Conservation (phyloP, 1,284 basidiomycete genomes). For the Leccinum ponderosum region DNA sequence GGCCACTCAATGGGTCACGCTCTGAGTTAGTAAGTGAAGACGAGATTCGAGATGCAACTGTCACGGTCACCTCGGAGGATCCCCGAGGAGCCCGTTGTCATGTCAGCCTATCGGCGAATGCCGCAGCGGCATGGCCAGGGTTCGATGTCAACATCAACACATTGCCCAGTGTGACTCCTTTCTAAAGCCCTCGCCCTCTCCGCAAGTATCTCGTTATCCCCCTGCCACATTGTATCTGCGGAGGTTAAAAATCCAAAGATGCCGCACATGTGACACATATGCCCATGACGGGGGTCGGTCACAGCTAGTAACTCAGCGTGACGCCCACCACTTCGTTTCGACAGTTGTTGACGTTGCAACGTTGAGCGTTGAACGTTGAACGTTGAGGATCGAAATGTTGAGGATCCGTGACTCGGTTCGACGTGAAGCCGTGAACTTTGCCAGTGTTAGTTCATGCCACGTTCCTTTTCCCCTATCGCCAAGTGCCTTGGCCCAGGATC, state of each 20-base stretch:
- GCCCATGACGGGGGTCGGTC: too few species aligned
- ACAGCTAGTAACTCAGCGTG: too few species aligned
- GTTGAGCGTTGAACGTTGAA: too few species aligned
- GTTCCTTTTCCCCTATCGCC: background rate
- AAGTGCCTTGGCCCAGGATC: background rate
- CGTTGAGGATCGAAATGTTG: too few species aligned
- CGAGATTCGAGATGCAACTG: too few species aligned
- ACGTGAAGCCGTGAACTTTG: background rate
- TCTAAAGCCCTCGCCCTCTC: background rate
- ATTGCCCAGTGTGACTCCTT: background rate
- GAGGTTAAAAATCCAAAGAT: background rate
- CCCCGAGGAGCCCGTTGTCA: too few species aligned
- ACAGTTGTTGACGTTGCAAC: conserved; percentile 1
- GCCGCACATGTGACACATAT: background rate
- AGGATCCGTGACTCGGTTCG: conserved; percentile 1
- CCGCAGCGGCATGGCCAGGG: too few species aligned
- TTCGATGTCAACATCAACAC: too few species aligned
- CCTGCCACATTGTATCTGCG: background rate
- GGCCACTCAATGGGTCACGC: too few species aligned
- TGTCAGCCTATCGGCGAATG: too few species aligned
- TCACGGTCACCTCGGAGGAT: too few species aligned
- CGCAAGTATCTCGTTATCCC: background rate
- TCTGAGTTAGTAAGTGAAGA: too few species aligned
- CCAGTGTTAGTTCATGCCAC: background rate
- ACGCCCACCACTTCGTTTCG: background rate